A percentile compares a stretch with the other conserved stretches of the same genome.
These are phyloP conservation scores for Cladosporium sp. DNA, from an alignment of 2,329 filamentous ascomycete genomes.

Conservation along the genomic window DNA sequence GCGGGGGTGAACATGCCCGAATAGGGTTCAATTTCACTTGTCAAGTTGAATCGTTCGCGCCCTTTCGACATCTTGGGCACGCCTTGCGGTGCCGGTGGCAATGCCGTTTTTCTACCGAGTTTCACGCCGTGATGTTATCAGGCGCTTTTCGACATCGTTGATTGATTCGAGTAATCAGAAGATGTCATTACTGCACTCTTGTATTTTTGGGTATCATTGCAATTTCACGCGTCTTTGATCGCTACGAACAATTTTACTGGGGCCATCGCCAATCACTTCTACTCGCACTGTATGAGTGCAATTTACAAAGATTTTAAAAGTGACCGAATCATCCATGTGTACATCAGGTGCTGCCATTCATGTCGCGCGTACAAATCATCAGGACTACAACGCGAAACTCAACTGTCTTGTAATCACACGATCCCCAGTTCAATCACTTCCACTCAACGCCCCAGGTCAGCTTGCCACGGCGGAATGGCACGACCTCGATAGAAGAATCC, in stretches of 20 bases:
- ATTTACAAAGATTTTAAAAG: not conserved
- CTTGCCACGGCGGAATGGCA: conserved; percentile 65
- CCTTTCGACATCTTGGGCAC: conserved; percentile 10
- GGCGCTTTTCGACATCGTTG: not conserved
- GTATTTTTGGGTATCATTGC: not conserved
- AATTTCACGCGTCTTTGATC: not conserved
- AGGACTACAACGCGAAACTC: conserved; percentile 58
- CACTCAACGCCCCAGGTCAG: conserved; percentile 58
- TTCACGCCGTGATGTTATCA: not conserved
- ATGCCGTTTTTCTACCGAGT: conserved; percentile 6
- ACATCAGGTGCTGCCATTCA: not conserved
- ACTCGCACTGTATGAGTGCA: not conserved
- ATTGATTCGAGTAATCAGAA: not conserved
- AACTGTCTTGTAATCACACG: conserved; percentile 34
- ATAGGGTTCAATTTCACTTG: conserved; percentile 17
- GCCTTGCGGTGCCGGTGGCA: conserved; percentile 11
- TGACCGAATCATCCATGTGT: not conserved
- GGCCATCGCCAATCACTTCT: not conserved
- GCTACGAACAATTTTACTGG: not conserved
- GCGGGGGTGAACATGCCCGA: conserved; percentile 1
- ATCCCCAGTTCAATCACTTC: conserved; percentile 44
- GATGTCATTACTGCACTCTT: not conserved
- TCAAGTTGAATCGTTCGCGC: not conserved
- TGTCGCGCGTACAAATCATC: not conserved
- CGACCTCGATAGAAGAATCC: conserved; percentile 57